A percentile compares a stretch with the other conserved stretches of the same genome.
These are phyloP conservation scores for Eucalyptus erythrocorys DNA, from an alignment of 345 rosid species.

Conservation along the genomic window DNA sequence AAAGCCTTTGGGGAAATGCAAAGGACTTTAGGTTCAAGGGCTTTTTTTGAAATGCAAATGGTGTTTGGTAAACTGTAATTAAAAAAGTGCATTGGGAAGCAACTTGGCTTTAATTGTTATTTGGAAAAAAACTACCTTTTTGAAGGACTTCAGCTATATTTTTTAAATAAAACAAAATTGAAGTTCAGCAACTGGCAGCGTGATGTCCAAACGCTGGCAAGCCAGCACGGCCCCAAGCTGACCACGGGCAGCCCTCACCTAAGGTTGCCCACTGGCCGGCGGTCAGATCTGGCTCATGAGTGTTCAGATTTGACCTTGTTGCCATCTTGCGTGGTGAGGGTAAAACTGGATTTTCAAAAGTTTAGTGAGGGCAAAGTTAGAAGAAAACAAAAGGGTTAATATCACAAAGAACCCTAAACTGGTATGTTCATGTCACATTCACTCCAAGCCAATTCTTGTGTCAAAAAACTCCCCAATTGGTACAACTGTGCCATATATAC, in stretches of 20 bases:
- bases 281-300: too few species aligned
- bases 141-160: not conserved
- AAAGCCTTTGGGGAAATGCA: not conserved
- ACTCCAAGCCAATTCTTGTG: not conserved
- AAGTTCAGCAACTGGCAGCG: not conserved
- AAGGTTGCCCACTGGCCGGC: fast-evolving
- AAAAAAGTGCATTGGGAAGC: not conserved
- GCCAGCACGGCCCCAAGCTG: not conserved
- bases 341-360: not conserved
- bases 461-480: not conserved
- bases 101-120: not conserved
- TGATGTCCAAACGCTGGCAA: not conserved
- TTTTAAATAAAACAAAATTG: not conserved
- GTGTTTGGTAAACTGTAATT: not conserved
- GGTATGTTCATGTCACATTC: not conserved
- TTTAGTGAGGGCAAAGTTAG: not conserved
- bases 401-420: not conserved
- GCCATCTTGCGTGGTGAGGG: not conserved
- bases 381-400: not conserved
- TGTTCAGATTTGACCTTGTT: not conserved
- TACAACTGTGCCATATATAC: not conserved
- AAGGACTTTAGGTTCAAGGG: not conserved
- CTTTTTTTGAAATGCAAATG: not conserved
- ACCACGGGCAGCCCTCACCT: not conserved
- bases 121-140: not conserved